Percentiles rank a stretch among this genome's conserved stretches.
Evolutionary conservation across 441 rosid genomes (phyloP).

Genomic region (Jatropha podagrica): DNA sequence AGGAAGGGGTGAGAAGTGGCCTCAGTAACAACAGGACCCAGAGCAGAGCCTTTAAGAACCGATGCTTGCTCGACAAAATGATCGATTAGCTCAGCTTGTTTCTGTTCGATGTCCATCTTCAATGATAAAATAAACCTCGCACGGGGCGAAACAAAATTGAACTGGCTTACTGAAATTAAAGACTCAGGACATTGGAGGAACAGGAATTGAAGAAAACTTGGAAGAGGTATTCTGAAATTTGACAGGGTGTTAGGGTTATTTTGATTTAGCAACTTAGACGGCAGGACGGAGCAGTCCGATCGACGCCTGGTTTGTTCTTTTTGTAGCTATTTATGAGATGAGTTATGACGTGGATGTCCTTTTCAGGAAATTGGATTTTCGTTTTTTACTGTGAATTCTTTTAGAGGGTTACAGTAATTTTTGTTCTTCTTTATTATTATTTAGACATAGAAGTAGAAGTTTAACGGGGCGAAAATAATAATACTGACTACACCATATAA

Average conservation of each 20-base stretch:
- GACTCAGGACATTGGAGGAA: conserved; percentile 4
- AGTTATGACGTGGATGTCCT: background rate
- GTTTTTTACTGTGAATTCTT: background rate
- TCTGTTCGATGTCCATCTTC: conserved; percentile 88
- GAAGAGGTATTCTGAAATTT: background rate
- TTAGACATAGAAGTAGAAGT: no score
- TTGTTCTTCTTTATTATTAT: no score
- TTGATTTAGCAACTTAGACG: background rate
- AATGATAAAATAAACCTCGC: background rate
- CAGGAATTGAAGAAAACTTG: background rate
- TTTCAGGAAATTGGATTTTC: background rate
- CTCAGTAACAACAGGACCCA: conserved; percentile 54
- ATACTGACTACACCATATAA: no score
- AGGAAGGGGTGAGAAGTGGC: conserved; percentile 93
- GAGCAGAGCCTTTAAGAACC: conserved; percentile 50
- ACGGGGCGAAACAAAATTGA: background rate
- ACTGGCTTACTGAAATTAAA: background rate
- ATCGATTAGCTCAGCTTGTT: conserved; percentile 79
- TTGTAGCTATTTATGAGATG: background rate
- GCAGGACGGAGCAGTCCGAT: background rate
- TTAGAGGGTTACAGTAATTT: no score
- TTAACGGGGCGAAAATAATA: no score
- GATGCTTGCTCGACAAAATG: conserved; percentile 70
- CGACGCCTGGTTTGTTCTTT: background rate
- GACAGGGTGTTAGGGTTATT: background rate